phyloP scores from a whole-genome alignment of 2,329 filamentous ascomycete species.

The Atkinsonella hypoxylon region DNA sequence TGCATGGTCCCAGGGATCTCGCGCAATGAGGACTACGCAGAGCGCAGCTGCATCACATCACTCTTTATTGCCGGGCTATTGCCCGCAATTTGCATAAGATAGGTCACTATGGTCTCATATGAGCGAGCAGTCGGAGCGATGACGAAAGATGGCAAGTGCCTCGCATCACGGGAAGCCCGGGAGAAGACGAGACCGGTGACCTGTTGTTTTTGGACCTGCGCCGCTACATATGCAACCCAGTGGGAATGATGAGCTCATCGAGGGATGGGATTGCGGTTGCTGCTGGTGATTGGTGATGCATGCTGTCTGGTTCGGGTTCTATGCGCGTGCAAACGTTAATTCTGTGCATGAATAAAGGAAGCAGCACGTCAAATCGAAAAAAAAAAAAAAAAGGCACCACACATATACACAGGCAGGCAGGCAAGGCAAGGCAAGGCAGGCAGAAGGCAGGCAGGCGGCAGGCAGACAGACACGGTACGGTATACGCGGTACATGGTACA shows the following conservation, averaged over 20 bases:
- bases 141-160: constrained; percentile 2
- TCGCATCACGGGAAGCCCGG: neutral
- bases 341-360: too few species aligned
- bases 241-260: neutral
- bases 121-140: neutral
- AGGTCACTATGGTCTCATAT: neutral
- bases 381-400: too few species aligned
- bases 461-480: too few species aligned
- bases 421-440: too few species aligned
- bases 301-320: neutral
- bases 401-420: too few species aligned
- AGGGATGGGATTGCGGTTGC: neutral
- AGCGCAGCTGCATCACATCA: neutral
- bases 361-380: too few species aligned
- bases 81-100: neutral
- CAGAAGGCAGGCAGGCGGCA: too few species aligned
- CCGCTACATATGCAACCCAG: neutral
- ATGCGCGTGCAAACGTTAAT: neutral
- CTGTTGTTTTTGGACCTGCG: neutral
- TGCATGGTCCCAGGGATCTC: too few species aligned
- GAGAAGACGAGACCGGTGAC: neutral
- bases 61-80: neutral
- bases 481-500: too few species aligned
- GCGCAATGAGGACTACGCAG: too few species aligned
- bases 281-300: neutral